Evolutionary conservation across 345 rosid genomes (phyloP).

Genomic region (Citrus reticulata): DNA sequence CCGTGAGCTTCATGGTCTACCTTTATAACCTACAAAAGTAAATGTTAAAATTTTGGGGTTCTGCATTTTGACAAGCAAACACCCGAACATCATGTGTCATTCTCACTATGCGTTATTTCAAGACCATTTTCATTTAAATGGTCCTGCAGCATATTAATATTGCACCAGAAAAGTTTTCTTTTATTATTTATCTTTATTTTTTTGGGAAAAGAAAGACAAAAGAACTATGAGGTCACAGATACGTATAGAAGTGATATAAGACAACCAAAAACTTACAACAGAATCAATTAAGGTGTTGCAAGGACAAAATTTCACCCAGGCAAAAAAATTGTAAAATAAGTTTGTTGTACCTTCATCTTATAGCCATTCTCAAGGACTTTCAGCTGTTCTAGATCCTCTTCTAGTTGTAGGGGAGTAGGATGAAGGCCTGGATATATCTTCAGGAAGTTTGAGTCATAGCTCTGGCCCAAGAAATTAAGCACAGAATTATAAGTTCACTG

Average conservation of each 20-base stretch:
- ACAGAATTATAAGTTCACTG: background rate
- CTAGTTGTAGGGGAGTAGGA: conserved; percentile 85
- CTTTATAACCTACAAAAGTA: conserved; percentile 67
- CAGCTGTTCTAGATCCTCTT: conserved; percentile 97
- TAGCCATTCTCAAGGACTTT: conserved; percentile 97
- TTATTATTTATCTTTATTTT: no score
- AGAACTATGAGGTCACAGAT: no score
- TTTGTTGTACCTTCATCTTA: conserved; percentile 76
- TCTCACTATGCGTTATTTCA: background rate
- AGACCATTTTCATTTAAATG: background rate
- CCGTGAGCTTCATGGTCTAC: conserved; percentile 95
- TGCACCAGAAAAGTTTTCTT: background rate
- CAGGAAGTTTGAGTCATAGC: conserved; percentile 85
- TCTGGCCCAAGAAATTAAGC: conserved; percentile 36
- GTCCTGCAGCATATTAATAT: background rate
- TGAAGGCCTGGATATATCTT: conserved; percentile 76
- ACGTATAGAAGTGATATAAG: no score
- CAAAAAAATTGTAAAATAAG: background rate
- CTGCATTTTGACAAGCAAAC: background rate
- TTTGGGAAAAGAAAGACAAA: no score
- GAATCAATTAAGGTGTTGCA: background rate
- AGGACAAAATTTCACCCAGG: background rate
- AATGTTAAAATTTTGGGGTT: background rate
- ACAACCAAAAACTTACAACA: background rate
- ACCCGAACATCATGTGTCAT: background rate